Percentiles rank a stretch among this genome's conserved stretches.
Conservation (phyloP, 352 stramenopile genomes). For the Phytophthora pluvialis region DNA sequence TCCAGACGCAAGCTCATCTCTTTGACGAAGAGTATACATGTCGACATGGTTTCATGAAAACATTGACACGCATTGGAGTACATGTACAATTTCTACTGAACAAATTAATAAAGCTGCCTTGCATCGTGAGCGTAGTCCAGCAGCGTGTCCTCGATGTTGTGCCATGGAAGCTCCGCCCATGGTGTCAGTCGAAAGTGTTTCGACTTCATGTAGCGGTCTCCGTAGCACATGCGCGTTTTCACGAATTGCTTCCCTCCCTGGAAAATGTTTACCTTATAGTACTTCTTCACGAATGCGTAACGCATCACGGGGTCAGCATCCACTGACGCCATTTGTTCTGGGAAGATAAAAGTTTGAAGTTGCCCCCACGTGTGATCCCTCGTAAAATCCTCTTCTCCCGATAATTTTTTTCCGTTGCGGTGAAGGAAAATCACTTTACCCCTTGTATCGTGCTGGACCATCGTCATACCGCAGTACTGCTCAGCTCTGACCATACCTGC, state of each 20-base stretch:
- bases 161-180: slow-evolving; percentile 31
- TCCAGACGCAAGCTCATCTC: too few relatives aligned
- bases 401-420: slow-evolving; percentile 54
- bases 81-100: slow-evolving; percentile 10
- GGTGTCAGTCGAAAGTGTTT: slow-evolving; percentile 31
- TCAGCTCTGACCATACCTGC: slow-evolving; percentile 38
- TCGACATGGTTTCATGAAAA: not conserved
- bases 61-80: not conserved
- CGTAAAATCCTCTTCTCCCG: slow-evolving; percentile 30
- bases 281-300: slow-evolving; percentile 31
- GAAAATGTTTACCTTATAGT: slow-evolving; percentile 34
- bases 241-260: slow-evolving; percentile 30
- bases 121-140: slow-evolving; percentile 32
- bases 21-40: too few relatives aligned
- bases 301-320: slow-evolving; percentile 19
- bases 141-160: slow-evolving; percentile 33
- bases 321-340: slow-evolving; percentile 23
- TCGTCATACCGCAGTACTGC: slow-evolving; percentile 57
- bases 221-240: slow-evolving; percentile 42
- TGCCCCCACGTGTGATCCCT: slow-evolving; percentile 38
- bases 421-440: slow-evolving; percentile 55
- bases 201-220: slow-evolving; percentile 28
- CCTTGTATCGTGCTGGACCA: slow-evolving; percentile 38
- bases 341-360: slow-evolving; percentile 34
- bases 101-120: slow-evolving; percentile 24